Evolutionary conservation across 768 basidiomycete genomes (phyloP).

Genomic region (Rhizopogon roseolus): DNA sequence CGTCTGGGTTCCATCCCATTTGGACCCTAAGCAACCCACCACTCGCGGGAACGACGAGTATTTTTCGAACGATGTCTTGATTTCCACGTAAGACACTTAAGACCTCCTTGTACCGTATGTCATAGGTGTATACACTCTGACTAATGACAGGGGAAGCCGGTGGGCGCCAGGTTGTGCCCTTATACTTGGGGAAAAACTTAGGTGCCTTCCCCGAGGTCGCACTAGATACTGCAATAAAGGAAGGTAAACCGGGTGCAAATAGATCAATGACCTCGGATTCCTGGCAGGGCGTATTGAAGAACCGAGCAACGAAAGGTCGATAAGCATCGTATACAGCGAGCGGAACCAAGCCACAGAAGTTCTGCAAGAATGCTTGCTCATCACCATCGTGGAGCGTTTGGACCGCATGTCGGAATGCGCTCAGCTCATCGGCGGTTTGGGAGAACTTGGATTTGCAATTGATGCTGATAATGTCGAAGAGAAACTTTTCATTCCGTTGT

Average conservation of each 20-base stretch:
- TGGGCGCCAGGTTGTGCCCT: neutral
- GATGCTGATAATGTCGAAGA: neutral
- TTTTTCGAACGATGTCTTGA: neutral
- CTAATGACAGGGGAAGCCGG: neutral
- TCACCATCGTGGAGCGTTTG: neutral
- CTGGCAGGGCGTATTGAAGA: slow-evolving; percentile 6
- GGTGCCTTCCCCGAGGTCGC: slow-evolving; percentile 9
- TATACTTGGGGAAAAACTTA: slow-evolving; percentile 7
- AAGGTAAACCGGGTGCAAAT: slow-evolving; percentile 12
- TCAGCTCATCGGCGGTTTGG: neutral
- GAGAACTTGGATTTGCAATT: neutral
- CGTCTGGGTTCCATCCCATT: slow-evolving; percentile 9
- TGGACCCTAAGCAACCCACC: slow-evolving; percentile 1
- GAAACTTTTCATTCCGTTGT: slow-evolving; percentile 6
- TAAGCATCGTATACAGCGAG: slow-evolving; percentile 8
- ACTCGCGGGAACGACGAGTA: slow-evolving; percentile 4
- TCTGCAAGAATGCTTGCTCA: neutral
- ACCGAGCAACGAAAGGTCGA: slow-evolving; percentile 7
- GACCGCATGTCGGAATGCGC: neutral
- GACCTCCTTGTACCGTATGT: neutral
- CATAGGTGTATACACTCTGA: neutral
- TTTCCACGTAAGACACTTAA: neutral
- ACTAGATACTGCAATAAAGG: slow-evolving; percentile 9
- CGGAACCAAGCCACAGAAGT: slow-evolving; percentile 12
- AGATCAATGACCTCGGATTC: slow-evolving; percentile 9